Percentiles rank a stretch among this genome's conserved stretches.
phyloP scores from a whole-genome alignment of 83 land plant genomes.

The Picea mariana region DNA sequence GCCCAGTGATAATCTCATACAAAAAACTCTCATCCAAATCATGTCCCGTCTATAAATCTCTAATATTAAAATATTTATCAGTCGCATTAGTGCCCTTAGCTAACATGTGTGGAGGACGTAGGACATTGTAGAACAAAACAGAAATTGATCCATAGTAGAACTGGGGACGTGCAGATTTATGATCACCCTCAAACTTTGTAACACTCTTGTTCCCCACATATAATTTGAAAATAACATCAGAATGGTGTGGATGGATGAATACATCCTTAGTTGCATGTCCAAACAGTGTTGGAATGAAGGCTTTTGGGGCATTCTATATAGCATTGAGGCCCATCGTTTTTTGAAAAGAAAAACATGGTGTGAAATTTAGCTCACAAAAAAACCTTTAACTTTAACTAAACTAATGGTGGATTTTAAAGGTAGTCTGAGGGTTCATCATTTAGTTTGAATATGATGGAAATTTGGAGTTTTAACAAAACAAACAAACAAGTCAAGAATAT shows the following conservation, averaged over 20 bases:
- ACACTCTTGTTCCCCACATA: slow-evolving; percentile 96
- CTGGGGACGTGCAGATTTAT: slow-evolving; percentile 92
- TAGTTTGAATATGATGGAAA: too few relatives aligned
- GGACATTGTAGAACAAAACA: slow-evolving; percentile 92
- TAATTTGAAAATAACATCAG: slow-evolving; percentile 64
- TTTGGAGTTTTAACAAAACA: too few relatives aligned
- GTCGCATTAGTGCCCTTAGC: slow-evolving; percentile 37
- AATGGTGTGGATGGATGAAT: slow-evolving; percentile 90
- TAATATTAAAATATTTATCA: slow-evolving; percentile 65
- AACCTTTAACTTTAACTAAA: too few relatives aligned
- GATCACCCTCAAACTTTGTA: slow-evolving; percentile 95
- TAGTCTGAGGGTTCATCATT: too few relatives aligned
- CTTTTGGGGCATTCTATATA: slow-evolving; percentile 74
- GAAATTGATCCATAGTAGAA: slow-evolving; percentile 94
- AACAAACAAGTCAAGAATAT: too few relatives aligned
- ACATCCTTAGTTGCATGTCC: slow-evolving; percentile 19
- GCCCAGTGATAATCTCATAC: slow-evolving; percentile 32
- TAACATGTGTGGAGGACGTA: slow-evolving; percentile 75
- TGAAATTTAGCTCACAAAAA: too few relatives aligned
- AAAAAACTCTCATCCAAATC: slow-evolving; percentile 50
- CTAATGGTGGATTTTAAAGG: too few relatives aligned
- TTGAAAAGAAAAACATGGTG: too few relatives aligned
- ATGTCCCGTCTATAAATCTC: slow-evolving; percentile 51
- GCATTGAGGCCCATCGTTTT: too few relatives aligned
- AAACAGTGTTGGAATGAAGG: slow-evolving; percentile 89